A percentile compares a stretch with the other conserved stretches of the same genome.
Evolutionary conservation across 768 basidiomycete genomes (phyloP).

Genomic region (Lepiota brunneoincarnata): DNA sequence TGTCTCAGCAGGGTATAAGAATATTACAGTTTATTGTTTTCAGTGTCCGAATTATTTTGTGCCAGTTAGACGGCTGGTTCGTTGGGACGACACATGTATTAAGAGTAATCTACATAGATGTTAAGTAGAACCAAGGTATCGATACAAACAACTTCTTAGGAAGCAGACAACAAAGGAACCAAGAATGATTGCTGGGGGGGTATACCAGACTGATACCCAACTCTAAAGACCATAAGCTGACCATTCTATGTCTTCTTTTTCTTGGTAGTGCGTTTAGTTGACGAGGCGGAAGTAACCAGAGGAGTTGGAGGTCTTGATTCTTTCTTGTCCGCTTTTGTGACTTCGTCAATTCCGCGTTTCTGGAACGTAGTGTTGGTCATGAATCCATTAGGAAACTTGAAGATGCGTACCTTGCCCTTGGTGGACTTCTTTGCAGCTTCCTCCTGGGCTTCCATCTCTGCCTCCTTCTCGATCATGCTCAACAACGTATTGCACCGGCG

Average conservation of each 20-base stretch:
- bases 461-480: conserved; percentile 92
- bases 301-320: conserved; percentile 67
- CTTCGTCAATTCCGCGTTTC: conserved; percentile 76
- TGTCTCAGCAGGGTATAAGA: too few species aligned
- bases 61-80: too few species aligned
- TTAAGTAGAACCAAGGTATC: too few species aligned
- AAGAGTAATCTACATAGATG: too few species aligned
- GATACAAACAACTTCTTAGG: too few species aligned
- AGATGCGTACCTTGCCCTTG: conserved; percentile 59
- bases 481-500: conserved; percentile 85
- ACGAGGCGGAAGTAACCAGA: conserved; percentile 29
- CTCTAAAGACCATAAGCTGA: too few species aligned
- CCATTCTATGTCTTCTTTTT: conserved; percentile 57
- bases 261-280: conserved; percentile 60
- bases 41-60: too few species aligned
- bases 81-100: too few species aligned
- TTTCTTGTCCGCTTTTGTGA: conserved; percentile 46
- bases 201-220: too few species aligned
- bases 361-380: conserved; percentile 22
- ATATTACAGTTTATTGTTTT: too few species aligned
- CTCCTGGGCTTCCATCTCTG: conserved; percentile 63
- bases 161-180: too few species aligned
- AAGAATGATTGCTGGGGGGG: too few species aligned
- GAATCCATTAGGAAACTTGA: neutral
- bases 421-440: conserved; percentile 60